Percentiles rank a stretch among this genome's conserved stretches.
These are phyloP conservation scores for Thuidium tamariscinum DNA, from an alignment of 225 moss, liverwort and hornwort genomes.

Conservation along the genomic window DNA sequence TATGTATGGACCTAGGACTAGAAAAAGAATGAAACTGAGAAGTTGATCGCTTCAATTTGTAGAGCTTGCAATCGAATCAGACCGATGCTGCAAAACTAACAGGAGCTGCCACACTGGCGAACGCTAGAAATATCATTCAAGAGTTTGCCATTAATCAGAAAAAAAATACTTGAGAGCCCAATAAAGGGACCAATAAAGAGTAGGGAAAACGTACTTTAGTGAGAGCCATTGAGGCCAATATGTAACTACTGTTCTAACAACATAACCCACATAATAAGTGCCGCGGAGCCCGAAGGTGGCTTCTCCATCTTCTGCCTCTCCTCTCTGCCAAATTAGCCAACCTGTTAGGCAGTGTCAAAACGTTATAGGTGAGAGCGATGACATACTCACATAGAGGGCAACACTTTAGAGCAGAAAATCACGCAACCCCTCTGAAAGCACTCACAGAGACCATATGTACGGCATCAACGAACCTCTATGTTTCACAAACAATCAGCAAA, in stretches of 20 bases:
- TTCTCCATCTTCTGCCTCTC: slow-evolving; percentile 8
- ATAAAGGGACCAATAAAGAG: slow-evolving; percentile 26
- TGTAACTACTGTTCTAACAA: slow-evolving; percentile 13
- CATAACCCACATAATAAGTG: slow-evolving; percentile 33
- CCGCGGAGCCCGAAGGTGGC: slow-evolving; percentile 4
- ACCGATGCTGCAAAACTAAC: not conserved
- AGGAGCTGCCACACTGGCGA: not conserved
- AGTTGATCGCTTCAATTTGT: not conserved
- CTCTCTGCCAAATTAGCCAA: slow-evolving; percentile 69
- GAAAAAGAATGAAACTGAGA: not conserved
- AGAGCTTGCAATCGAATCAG: not conserved
- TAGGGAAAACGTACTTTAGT: slow-evolving; percentile 38
- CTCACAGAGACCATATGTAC: not conserved
- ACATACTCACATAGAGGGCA: not conserved
- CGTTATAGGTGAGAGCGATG: not conserved
- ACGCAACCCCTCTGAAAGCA: not conserved
- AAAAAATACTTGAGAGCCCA: slow-evolving; percentile 8
- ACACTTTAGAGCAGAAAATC: not conserved
- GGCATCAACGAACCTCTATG: not conserved
- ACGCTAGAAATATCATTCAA: not conserved
- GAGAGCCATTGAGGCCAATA: slow-evolving; percentile 53
- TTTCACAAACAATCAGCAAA: not conserved
- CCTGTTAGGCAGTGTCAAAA: slow-evolving; percentile 58
- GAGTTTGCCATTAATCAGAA: not conserved
- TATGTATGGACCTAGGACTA: not conserved